Conservation (phyloP, 805 yeast species). For the Saturnispora dispora region DNA sequence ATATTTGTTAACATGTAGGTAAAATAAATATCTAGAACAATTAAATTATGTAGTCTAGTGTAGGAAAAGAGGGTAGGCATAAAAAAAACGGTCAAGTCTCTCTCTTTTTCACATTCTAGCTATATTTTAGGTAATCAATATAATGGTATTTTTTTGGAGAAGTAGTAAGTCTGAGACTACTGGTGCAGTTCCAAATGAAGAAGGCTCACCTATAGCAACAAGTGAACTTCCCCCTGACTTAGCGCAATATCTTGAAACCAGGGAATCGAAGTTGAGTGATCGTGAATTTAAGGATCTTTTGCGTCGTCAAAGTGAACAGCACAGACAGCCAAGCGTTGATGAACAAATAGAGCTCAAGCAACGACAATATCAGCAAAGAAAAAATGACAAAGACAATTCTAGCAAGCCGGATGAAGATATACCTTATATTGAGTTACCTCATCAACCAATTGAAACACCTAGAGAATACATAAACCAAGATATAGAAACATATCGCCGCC, state of each 20-base stretch:
- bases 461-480: conserved; percentile 10
- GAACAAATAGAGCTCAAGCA: conserved; percentile 2
- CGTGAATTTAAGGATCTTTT: conserved; percentile 25
- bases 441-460: conserved; percentile 5
- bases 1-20: no score
- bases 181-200: neutral
- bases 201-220: neutral
- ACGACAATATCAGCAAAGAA: conserved; percentile 1
- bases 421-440: conserved; percentile 1
- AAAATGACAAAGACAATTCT: neutral
- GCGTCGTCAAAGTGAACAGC: conserved; percentile 8
- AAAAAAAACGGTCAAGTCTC: neutral
- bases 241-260: conserved; percentile 18
- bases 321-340: conserved; percentile 6
- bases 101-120: neutral
- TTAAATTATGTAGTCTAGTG: neutral
- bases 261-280: conserved; percentile 23
- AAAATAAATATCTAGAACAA: neutral
- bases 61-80: neutral
- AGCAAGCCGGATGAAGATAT: neutral
- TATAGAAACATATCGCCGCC: conserved; percentile 24
- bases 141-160: conserved; percentile 16
- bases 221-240: conserved; percentile 20
- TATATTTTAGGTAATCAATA: neutral
- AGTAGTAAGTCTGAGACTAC: conserved; percentile 3